Percentiles rank a stretch among this genome's conserved stretches.
Evolutionary conservation across 139 green algal genomes (phyloP).

Genomic region (Chlorella sp.): DNA sequence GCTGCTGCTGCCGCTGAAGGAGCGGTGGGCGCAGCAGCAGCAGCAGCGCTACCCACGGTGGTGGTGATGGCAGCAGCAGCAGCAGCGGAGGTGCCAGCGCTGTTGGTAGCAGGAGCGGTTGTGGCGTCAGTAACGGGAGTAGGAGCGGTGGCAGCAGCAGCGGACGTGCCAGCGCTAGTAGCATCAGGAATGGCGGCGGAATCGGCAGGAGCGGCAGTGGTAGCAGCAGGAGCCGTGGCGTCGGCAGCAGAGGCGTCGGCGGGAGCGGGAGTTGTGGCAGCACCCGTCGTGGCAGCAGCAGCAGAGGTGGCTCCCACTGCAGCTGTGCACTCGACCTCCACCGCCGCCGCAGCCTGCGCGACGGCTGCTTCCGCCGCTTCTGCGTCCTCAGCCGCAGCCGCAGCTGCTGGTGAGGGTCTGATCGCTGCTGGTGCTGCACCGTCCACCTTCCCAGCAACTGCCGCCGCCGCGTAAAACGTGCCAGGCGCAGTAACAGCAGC

Average conservation of each 20-base stretch:
- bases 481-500: too few species aligned
- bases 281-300: background rate
- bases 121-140: slow-evolving; percentile 19
- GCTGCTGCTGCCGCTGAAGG: too few species aligned
- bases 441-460: too few species aligned
- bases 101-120: background rate
- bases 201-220: background rate
- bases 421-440: too few species aligned
- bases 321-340: too few species aligned
- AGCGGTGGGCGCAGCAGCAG: background rate
- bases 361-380: too few species aligned
- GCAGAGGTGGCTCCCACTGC: too few species aligned
- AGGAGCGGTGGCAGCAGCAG: background rate
- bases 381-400: too few species aligned
- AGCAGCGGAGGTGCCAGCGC: background rate
- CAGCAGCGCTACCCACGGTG: background rate
- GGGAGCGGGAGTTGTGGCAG: background rate
- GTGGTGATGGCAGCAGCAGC: background rate
- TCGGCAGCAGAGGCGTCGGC: background rate
- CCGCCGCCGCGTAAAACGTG: too few species aligned
- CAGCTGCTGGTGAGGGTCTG: too few species aligned
- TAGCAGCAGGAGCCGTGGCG: background rate
- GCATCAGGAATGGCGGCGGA: background rate
- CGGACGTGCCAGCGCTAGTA: background rate
- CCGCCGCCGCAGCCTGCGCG: too few species aligned